These are phyloP conservation scores for Kwoniella heveanensis DNA, from an alignment of 768 basidiomycete species.

Conservation along the genomic window DNA sequence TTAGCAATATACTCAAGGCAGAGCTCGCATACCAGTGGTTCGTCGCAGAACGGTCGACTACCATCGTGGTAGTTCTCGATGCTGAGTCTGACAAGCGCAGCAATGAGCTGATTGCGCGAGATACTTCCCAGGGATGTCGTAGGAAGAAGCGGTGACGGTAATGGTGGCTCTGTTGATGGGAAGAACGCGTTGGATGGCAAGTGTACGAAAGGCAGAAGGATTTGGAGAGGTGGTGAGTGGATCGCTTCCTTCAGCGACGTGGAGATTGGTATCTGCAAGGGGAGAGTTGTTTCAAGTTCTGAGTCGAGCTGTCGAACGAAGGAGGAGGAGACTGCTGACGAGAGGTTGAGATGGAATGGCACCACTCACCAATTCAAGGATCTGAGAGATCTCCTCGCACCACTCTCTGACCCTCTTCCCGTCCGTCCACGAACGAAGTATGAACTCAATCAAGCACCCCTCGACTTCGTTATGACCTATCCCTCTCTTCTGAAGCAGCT, in stretches of 20 bases:
- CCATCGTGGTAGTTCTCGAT: background rate
- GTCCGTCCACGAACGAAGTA: slow-evolving; percentile 26
- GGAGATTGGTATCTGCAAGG: slow-evolving; percentile 1
- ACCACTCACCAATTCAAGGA: slow-evolving; percentile 28
- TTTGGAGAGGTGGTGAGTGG: background rate
- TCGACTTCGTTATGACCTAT: background rate
- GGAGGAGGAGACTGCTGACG: background rate
- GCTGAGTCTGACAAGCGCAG: slow-evolving; percentile 21
- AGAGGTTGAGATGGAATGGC: background rate
- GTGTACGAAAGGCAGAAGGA: slow-evolving; percentile 13
- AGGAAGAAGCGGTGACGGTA: slow-evolving; percentile 16
- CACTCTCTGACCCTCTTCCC: slow-evolving; percentile 64
- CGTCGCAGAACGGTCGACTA: slow-evolving; percentile 11
- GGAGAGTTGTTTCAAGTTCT: background rate
- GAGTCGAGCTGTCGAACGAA: background rate
- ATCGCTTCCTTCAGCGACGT: background rate
- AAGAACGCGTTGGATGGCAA: slow-evolving; percentile 9
- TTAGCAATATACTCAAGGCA: slow-evolving; percentile 35
- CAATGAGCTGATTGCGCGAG: slow-evolving; percentile 26
- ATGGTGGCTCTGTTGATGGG: slow-evolving; percentile 14
- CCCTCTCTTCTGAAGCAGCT: slow-evolving; percentile 8
- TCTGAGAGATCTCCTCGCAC: slow-evolving; percentile 27
- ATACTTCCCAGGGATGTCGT: slow-evolving; percentile 9
- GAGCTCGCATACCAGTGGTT: slow-evolving; percentile 28
- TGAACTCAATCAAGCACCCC: slow-evolving; percentile 34